These are phyloP conservation scores for Nicotiana undulata DNA, from an alignment of 257 asterid genomes.

Conservation along the genomic window DNA sequence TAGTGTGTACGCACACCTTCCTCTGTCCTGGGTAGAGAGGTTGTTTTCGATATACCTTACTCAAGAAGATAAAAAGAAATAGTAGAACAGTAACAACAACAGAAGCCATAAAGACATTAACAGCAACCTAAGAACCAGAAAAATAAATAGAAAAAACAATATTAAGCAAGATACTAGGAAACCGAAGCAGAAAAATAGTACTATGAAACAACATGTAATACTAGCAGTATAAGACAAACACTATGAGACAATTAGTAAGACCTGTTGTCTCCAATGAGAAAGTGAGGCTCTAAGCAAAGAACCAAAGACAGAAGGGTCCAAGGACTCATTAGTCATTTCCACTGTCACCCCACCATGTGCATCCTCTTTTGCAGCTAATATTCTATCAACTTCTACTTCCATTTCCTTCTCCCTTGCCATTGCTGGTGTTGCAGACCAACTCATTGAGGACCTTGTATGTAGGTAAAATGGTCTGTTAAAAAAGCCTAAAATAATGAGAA, in stretches of 20 bases:
- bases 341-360: constrained; percentile 72
- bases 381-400: constrained; percentile 35
- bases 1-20: too few species aligned
- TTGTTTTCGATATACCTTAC: too few species aligned
- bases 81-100: too few species aligned
- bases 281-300: constrained; percentile 48
- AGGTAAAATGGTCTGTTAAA: neutral
- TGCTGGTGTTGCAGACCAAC: constrained; percentile 27
- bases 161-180: too few species aligned
- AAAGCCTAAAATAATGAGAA: neutral
- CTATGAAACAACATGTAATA: too few species aligned
- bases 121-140: too few species aligned
- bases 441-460: constrained; percentile 34
- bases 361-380: constrained; percentile 50
- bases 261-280: constrained; percentile 69
- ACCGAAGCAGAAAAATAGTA: too few species aligned
- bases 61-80: too few species aligned
- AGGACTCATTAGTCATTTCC: constrained; percentile 60
- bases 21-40: too few species aligned
- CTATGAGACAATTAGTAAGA: neutral
- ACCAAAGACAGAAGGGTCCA: constrained; percentile 48
- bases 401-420: constrained; percentile 27
- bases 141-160: too few species aligned
- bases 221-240: too few species aligned
- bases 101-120: too few species aligned